These are phyloP conservation scores for Torrubiella hemipterigena DNA, from an alignment of 2,329 filamentous ascomycete species.

Conservation along the genomic window DNA sequence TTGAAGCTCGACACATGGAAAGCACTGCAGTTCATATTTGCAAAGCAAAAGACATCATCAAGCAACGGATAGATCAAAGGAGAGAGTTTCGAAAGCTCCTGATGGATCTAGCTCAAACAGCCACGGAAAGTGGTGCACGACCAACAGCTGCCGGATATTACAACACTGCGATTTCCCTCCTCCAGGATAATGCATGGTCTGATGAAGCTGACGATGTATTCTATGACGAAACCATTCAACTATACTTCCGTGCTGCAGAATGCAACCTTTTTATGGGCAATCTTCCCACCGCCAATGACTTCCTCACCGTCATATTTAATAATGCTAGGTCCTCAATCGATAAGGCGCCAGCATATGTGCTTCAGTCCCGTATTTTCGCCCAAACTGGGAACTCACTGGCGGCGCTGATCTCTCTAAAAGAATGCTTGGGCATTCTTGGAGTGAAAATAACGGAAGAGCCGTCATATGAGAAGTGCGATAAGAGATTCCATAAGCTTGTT, in stretches of 20 bases:
- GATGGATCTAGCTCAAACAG: slow-evolving; percentile 64
- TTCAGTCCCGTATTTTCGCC: slow-evolving; percentile 68
- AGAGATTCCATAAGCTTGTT: slow-evolving; percentile 54
- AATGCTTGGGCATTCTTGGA: slow-evolving; percentile 58
- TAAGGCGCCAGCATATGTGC: slow-evolving; percentile 72
- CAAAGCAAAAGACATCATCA: slow-evolving; percentile 64
- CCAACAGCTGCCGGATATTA: slow-evolving; percentile 77
- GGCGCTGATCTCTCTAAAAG: slow-evolving; percentile 58
- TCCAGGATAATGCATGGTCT: slow-evolving; percentile 71
- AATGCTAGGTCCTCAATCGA: slow-evolving; percentile 63
- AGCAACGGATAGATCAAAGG: slow-evolving; percentile 45
- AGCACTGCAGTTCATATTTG: slow-evolving; percentile 73
- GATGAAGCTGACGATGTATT: slow-evolving; percentile 58
- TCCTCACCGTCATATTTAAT: slow-evolving; percentile 59
- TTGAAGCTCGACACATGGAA: slow-evolving; percentile 54
- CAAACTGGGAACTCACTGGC: slow-evolving; percentile 59
- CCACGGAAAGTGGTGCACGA: slow-evolving; percentile 71
- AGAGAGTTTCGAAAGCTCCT: slow-evolving; percentile 63
- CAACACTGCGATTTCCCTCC: slow-evolving; percentile 59
- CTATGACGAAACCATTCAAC: slow-evolving; percentile 74
- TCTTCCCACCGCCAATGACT: slow-evolving; percentile 50
- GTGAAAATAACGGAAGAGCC: slow-evolving; percentile 53
- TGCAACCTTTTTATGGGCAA: slow-evolving; percentile 71
- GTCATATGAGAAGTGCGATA: slow-evolving; percentile 67
- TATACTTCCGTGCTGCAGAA: slow-evolving; percentile 71